Base-by-base conservation (phyloP, 1,139 yeast species). In the Pichia sp. region DNA sequence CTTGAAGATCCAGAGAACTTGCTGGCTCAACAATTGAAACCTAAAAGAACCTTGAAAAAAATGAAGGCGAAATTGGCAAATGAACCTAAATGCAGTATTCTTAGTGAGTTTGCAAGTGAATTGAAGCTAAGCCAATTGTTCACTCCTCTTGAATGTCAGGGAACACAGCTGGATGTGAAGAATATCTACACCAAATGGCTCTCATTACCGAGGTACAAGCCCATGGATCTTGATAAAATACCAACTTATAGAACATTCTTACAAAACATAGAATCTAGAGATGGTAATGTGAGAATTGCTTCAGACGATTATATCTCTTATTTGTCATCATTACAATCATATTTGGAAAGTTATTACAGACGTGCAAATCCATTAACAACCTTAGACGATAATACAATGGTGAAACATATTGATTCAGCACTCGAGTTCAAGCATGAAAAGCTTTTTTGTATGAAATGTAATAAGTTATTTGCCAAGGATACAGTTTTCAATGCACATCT, bases 401-500 rank as follows among this genome's bases (percentile, higher is more conserved):
- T 8, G 11, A 8, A 20, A 3, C 10, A 20, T 15, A 3, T 10
- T 18, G 24, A 34, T 4, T 3, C 9, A 5, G 16, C 11, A 4
- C 7, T 15, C 13, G 8, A 9, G 4, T 33, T 33, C 14, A 17
- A 26, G 11, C 37, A 32, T 19, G 10, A 23, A 1, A 15, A 29
- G 6, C 11, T 14, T 15, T 80, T 59, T 49, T 91, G 97, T 52
- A 48, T 59, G 6, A 69, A 73, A 0, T 91, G 97, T 55, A 66
- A 71, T 27, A 82, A 76, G 50, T 40, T 54, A 23, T 87, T 86
- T 55, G 62, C 83, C 11, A 81, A 80, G 37, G 63, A 63, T 24
- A 62, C 86, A 0, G 93, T 85, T 0, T 87, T 66, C 52, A 60
- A 69, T 9, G 77, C 73, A 3, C 97, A 91, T 62, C 56, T 86